Evolutionary conservation across 1,284 basidiomycete genomes (phyloP).

Genomic region (Cutaneotrichosporon cavernicola): DNA sequence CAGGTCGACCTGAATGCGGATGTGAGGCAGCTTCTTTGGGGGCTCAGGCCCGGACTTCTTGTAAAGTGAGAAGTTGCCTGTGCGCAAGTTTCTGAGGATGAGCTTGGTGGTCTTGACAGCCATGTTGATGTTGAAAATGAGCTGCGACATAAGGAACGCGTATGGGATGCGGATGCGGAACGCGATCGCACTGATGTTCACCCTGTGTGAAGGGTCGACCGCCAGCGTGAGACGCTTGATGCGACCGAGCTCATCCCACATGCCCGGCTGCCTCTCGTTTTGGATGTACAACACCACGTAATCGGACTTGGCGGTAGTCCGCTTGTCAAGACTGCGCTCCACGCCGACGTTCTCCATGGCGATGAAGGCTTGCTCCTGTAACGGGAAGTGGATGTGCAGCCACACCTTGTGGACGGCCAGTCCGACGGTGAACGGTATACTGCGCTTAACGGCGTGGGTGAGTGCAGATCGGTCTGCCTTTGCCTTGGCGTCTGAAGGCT

Average conservation of each 20-base stretch:
- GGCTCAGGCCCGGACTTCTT: conserved; percentile 65
- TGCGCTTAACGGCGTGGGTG: conserved; percentile 12
- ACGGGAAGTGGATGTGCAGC: conserved; percentile 46
- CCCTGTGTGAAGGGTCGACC: conserved; percentile 30
- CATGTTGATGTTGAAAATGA: conserved; percentile 67
- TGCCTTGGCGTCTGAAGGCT: background rate
- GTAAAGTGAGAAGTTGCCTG: conserved; percentile 30
- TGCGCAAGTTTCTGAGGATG: conserved; percentile 54
- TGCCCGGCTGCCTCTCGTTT: conserved; percentile 46
- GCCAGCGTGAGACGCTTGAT: conserved; percentile 63
- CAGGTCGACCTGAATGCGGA: conserved; percentile 63
- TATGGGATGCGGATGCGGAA: conserved; percentile 75
- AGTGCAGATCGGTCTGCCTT: background rate
- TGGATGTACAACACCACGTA: conserved; percentile 55
- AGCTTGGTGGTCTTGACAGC: conserved; percentile 69
- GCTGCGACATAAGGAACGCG: conserved; percentile 70
- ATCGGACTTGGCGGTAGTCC: conserved; percentile 42
- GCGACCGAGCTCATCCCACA: conserved; percentile 77
- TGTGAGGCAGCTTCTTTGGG: conserved; percentile 68
- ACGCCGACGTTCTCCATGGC: conserved; percentile 32
- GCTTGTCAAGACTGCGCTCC: conserved; percentile 27
- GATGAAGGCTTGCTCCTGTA: conserved; percentile 45
- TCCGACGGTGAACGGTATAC: conserved; percentile 36
- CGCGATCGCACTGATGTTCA: conserved; percentile 59
- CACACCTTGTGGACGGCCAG: conserved; percentile 37